Conservation (phyloP, 164 flowering plant species). For the Brasenia schreberi region DNA sequence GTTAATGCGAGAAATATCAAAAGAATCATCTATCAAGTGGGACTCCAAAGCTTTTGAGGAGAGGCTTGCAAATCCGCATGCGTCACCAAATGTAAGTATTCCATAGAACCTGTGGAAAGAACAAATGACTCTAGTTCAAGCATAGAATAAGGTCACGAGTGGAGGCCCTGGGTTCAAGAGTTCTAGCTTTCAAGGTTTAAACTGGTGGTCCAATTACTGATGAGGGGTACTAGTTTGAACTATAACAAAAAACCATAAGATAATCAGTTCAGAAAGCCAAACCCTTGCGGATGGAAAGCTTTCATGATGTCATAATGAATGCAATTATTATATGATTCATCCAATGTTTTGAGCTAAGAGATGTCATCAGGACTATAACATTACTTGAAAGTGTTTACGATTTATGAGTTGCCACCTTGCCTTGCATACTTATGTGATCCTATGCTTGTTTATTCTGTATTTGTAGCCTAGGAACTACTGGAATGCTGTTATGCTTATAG, state of each 20-base stretch:
- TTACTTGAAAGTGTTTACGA: no score
- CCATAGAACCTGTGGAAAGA: neutral
- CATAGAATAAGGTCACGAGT: no score
- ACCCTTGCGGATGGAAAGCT: neutral
- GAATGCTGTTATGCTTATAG: neutral
- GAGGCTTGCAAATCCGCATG: constrained; percentile 22
- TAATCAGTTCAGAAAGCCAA: neutral
- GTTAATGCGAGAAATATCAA: constrained; percentile 40
- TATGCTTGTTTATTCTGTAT: neutral
- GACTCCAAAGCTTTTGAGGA: constrained; percentile 40
- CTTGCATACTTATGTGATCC: no score
- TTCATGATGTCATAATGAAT: neutral
- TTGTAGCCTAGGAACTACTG: neutral
- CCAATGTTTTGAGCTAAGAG: no score
- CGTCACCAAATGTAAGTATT: constrained; percentile 23
- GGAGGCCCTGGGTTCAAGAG: no score
- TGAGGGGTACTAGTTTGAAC: no score
- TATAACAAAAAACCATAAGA: neutral
- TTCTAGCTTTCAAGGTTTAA: no score
- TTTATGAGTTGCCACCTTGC: no score
- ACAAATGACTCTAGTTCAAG: no score
- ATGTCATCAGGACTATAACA: no score
- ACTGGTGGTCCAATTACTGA: no score
- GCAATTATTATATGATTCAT: neutral
- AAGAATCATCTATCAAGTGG: constrained; percentile 45